Percentiles rank a stretch among this genome's conserved stretches.
Evolutionary conservation across 2,329 filamentous ascomycete genomes (phyloP).

Genomic region (Fusarium buxicola): DNA sequence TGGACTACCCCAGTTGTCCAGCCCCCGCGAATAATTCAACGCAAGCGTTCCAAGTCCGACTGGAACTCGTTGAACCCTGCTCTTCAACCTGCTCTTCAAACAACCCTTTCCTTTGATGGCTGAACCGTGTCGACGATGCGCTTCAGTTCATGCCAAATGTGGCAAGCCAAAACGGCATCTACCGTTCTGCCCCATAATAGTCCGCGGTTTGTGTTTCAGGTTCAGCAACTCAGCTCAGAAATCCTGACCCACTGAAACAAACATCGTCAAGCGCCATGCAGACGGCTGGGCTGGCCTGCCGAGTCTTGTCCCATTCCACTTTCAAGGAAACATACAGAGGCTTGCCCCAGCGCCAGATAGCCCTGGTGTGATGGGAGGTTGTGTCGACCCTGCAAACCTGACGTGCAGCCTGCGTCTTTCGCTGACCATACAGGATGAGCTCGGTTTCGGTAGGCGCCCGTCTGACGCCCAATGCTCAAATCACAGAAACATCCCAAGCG

Average conservation of each 20-base stretch:
- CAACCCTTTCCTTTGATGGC: slow-evolving; percentile 30
- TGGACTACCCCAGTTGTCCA: slow-evolving; percentile 10
- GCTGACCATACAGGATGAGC: slow-evolving; percentile 15
- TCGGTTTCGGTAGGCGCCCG: slow-evolving; percentile 40
- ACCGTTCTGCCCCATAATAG: slow-evolving; percentile 39
- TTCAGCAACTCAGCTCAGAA: slow-evolving; percentile 37
- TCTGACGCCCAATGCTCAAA: slow-evolving; percentile 10
- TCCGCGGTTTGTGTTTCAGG: slow-evolving; percentile 40
- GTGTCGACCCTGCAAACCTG: slow-evolving; percentile 28
- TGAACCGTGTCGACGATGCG: slow-evolving; percentile 22
- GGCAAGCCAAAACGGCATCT: slow-evolving; percentile 26
- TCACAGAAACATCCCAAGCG: slow-evolving; percentile 12
- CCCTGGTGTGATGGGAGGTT: slow-evolving; percentile 27
- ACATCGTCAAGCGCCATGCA: slow-evolving; percentile 42
- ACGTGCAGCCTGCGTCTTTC: slow-evolving; percentile 33
- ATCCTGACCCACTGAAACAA: slow-evolving; percentile 40
- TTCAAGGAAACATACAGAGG: slow-evolving; percentile 30
- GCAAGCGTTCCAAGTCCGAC: neutral
- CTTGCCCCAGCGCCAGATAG: slow-evolving; percentile 25
- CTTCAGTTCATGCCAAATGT: slow-evolving; percentile 30
- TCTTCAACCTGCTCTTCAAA: slow-evolving; percentile 38
- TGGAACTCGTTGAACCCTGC: slow-evolving; percentile 22
- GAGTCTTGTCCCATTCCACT: slow-evolving; percentile 23
- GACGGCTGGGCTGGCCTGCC: slow-evolving; percentile 11
- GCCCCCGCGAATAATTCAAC: slow-evolving; percentile 5